Evolutionary conservation across 1,139 yeast species (phyloP).

Genomic region (Williopsis jadinii): DNA sequence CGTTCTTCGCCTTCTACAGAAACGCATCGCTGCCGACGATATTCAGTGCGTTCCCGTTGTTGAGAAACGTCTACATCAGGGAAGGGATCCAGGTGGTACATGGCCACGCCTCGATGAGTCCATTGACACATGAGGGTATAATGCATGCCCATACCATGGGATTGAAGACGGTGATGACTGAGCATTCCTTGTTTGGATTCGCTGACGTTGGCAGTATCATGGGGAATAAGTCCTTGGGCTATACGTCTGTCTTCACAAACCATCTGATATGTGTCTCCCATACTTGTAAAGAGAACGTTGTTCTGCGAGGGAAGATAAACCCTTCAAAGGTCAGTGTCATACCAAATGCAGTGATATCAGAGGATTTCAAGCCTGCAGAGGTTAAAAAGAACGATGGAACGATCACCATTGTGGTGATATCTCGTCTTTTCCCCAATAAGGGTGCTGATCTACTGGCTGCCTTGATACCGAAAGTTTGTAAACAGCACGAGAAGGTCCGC

Average conservation of each 20-base stretch:
- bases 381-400: conserved; percentile 3
- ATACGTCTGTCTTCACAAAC: conserved; percentile 80
- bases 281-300: conserved; percentile 95
- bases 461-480: conserved; percentile 78
- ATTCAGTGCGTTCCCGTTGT: conserved; percentile 77
- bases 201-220: conserved; percentile 78
- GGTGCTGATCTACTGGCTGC: conserved; percentile 90
- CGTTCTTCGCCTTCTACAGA: conserved; percentile 70
- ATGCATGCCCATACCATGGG: conserved; percentile 94
- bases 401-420: conserved; percentile 82
- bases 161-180: conserved; percentile 83
- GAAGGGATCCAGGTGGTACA: conserved; percentile 87
- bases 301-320: conserved; percentile 74
- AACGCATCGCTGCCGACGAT: conserved; percentile 87
- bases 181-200: conserved; percentile 93
- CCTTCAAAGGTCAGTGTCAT: conserved; percentile 81
- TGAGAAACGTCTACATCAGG: conserved; percentile 78
- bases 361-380: conserved; percentile 63
- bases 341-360: conserved; percentile 90
- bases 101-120: conserved; percentile 89
- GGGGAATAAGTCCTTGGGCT: conserved; percentile 81
- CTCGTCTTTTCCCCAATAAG: conserved; percentile 89
- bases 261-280: conserved; percentile 94
- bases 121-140: conserved; percentile 84
- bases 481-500: conserved; percentile 52